Evolutionary conservation across 345 rosid species (phyloP).

Genomic region (Raphanus sativus): DNA sequence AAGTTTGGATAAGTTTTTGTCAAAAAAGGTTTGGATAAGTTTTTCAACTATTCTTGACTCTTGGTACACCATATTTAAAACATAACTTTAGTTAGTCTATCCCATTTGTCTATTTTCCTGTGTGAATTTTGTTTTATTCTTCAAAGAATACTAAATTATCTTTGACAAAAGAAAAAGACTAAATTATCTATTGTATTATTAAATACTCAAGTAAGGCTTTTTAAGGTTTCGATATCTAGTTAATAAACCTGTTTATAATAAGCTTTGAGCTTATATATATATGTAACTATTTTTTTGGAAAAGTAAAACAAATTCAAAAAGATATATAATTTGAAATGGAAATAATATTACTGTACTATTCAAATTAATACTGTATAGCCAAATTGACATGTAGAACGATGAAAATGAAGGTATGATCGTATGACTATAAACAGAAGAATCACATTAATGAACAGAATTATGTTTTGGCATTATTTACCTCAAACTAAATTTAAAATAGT

Average conservation of each 20-base stretch:
- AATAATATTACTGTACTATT: no score
- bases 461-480: background rate
- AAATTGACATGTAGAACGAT: background rate
- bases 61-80: background rate
- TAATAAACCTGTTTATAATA: no score
- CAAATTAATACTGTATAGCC: background rate
- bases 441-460: background rate
- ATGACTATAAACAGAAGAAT: background rate
- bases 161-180: no score
- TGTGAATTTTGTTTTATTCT: background rate
- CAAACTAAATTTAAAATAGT: background rate
- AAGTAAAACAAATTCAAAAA: background rate
- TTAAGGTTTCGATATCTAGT: no score
- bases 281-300: background rate
- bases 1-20: background rate
- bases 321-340: no score
- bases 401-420: background rate
- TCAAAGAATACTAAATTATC: background rate
- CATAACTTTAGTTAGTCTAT: slow-evolving; percentile 1
- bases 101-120: background rate
- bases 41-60: slow-evolving; percentile 16
- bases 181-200: background rate
- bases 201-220: background rate
- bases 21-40: slow-evolving; percentile 20
- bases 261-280: background rate